Base-by-base conservation (phyloP, 2,329 filamentous ascomycete species). In the Talaromyces sp. region DNA sequence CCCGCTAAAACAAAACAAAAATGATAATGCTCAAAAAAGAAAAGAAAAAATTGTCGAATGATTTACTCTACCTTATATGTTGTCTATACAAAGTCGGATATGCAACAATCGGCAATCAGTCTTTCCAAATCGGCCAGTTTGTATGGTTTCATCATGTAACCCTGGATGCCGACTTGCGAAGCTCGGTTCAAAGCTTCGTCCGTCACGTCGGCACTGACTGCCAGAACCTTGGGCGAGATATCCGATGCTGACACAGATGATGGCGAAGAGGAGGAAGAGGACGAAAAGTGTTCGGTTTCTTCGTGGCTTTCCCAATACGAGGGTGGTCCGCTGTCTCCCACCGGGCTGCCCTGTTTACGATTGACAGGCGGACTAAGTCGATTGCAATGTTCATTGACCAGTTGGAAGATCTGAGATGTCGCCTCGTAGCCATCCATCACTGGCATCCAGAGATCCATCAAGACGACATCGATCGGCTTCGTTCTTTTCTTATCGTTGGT, bases 361-460 rank as follows among this genome's bases (percentile, higher is more conserved):
- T 56, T 16, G 59, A 44, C 61, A 66, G 59, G 62, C 52, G 60
- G 63, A 42, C 55, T 67, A 18, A 68, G 59, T 53, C 69, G 68
- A 31, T 68, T 63, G 23, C 69, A 69, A 44, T 76, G 69, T 53
- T 77, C 71, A 50, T 76, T 73, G n/a, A 78, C 71, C 77, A 87
- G 81, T 28, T 78, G 75, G 10, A 89, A 73, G 51, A 91, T 91
- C 54, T 80, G 77, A 67, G 84, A 81, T 0, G 88, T 85, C 1
- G 88, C 88, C 69, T 90, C 84, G 65, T 89, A 90, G 1, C 88
- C 88, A 68, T 90, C 88, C 80, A 90, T 87, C 65, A 86, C 79
- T 0, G 88, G 88, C 87, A 91, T 91, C 88, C 88, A 91, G 9
- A 91, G 81, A 72, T 91, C 88, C 88, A 91, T 91, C 51, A 90